Percentiles rank a stretch among this genome's conserved stretches.
Conservation (phyloP, 495 filamentous ascomycete species). For the Aspergillus carlsbadensis region DNA sequence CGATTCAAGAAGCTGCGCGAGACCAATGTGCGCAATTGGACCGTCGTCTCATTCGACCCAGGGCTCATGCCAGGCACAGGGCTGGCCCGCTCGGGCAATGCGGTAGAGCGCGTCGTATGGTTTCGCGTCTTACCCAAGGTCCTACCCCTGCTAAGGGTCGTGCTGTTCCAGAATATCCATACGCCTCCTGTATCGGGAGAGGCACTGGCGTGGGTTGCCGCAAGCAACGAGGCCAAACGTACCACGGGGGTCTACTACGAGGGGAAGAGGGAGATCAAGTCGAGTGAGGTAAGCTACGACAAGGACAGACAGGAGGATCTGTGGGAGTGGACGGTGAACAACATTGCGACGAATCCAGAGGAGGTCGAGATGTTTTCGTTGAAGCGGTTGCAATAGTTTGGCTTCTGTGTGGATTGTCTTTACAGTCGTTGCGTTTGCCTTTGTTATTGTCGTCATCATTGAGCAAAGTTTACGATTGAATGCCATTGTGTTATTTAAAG, state of each 20-base stretch:
- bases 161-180: constrained; percentile 4
- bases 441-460: no score
- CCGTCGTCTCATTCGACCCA: constrained; percentile 5
- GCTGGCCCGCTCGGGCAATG: neutral
- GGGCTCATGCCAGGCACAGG: constrained; percentile 3
- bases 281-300: neutral
- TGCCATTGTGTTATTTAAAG: no score
- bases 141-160: neutral
- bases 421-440: no score
- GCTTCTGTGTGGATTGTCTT: no score
- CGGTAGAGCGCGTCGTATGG: neutral
- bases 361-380: neutral
- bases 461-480: no score
- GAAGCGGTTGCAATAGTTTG: neutral
- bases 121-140: neutral
- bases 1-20: neutral
- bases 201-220: neutral
- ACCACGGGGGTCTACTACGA: constrained; percentile 1
- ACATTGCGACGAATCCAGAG: neutral
- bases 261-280: constrained; percentile 5
- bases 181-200: neutral
- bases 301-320: constrained; percentile 5
- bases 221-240: neutral
- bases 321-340: constrained; percentile 5
- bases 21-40: neutral